Percentiles rank a stretch among this genome's conserved stretches.
phyloP scores from a whole-genome alignment of 495 filamentous ascomycete genomes.

The Lophiostoma macrostomum region DNA sequence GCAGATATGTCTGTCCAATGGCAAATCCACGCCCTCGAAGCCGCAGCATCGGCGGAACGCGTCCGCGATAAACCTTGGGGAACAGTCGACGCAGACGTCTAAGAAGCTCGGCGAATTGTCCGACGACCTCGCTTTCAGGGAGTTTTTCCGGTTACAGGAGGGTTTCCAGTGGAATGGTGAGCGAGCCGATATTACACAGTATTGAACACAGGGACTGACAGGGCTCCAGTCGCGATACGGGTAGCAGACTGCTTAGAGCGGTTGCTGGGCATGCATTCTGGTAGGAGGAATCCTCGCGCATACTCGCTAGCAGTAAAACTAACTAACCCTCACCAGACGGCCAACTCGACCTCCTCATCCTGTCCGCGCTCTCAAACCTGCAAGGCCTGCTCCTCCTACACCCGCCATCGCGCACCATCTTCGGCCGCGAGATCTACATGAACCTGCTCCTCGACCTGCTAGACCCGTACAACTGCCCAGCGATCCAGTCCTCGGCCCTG shows the following conservation, averaged over 20 bases:
- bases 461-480: conserved; percentile 85
- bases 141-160: conserved; percentile 95
- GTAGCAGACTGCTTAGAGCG: conserved; percentile 84
- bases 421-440: conserved; percentile 90
- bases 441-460: conserved; percentile 93
- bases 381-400: conserved; percentile 89
- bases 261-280: conserved; percentile 73
- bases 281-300: conserved; percentile 34
- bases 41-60: conserved; percentile 40
- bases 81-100: conserved; percentile 19
- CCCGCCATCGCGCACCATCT: conserved; percentile 84
- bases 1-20: conserved; percentile 81
- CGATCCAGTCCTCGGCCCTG: conserved; percentile 84
- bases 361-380: conserved; percentile 83
- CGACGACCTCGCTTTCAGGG: conserved; percentile 86
- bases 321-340: conserved; percentile 49
- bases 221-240: conserved; percentile 68
- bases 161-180: conserved; percentile 95
- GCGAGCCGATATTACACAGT: conserved; percentile 17
- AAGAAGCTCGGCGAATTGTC: conserved; percentile 64
- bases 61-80: conserved; percentile 27
- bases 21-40: conserved; percentile 40
- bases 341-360: conserved; percentile 83
- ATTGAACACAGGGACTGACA: conserved; percentile 14
- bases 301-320: not conserved